Conservation (phyloP, 176 grass and related monocot genomes). For the Urochloa ruziziensis region DNA sequence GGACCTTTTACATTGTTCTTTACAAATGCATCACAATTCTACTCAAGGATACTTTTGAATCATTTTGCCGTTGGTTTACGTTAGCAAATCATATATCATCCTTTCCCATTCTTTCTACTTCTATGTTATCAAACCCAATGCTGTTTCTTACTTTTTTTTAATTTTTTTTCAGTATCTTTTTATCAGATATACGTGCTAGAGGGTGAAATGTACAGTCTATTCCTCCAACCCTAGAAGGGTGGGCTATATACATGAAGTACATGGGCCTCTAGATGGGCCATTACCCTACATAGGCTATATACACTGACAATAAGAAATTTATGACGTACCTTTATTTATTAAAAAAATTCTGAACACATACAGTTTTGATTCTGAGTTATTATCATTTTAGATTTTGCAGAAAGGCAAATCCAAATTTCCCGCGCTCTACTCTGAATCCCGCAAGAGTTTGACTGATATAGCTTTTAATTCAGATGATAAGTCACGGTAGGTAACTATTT, state of each 20-base stretch:
- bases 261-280: too few species aligned
- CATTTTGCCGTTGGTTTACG: conserved; percentile 9
- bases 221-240: too few species aligned
- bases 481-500: conserved; percentile 53
- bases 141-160: background rate
- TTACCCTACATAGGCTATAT: too few species aligned
- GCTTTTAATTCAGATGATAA: conserved; percentile 75
- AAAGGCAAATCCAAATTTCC: conserved; percentile 77
- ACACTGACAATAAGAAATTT: too few species aligned
- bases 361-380: background rate
- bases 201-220: too few species aligned
- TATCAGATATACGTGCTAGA: too few species aligned
- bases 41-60: background rate
- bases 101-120: conserved; percentile 3
- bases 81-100: background rate
- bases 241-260: too few species aligned
- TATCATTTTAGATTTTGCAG: conserved; percentile 51
- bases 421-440: conserved; percentile 30
- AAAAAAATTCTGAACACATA: background rate
- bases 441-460: conserved; percentile 72
- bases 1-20: conserved; percentile 5
- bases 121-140: background rate
- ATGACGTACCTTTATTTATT: background rate
- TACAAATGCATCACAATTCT: conserved; percentile 13
- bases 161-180: background rate